phyloP scores from a whole-genome alignment of 2,329 filamentous ascomycete genomes.

The Penicillium sp. region DNA sequence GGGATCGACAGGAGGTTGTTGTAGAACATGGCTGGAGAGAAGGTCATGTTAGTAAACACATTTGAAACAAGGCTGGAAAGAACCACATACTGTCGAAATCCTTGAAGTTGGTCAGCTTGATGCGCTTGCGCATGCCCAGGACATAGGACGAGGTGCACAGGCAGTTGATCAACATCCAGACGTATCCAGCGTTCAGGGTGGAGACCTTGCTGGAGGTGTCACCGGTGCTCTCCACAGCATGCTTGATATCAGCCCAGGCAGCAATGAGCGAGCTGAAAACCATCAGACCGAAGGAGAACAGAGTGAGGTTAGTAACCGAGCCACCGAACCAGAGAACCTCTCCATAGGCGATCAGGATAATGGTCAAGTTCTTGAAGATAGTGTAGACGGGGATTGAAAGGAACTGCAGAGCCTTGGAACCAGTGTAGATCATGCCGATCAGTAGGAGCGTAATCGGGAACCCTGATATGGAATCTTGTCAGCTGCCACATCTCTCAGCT shows the following conservation, averaged over 20 bases:
- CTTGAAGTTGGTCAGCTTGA: slow-evolving; percentile 99
- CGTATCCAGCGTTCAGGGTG: slow-evolving; percentile 89
- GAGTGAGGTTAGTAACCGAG: slow-evolving; percentile 78
- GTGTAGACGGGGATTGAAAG: slow-evolving; percentile 98
- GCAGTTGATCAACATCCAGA: slow-evolving; percentile 98
- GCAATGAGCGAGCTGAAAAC: slow-evolving; percentile 91
- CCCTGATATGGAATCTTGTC: slow-evolving; percentile 56
- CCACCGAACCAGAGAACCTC: slow-evolving; percentile 98
- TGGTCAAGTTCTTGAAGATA: slow-evolving; percentile 99
- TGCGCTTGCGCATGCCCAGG: slow-evolving; percentile 93
- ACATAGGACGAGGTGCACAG: slow-evolving; percentile 90
- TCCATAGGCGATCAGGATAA: slow-evolving; percentile 96
- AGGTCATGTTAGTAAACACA: slow-evolving; percentile 22
- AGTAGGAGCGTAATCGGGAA: slow-evolving; percentile 94
- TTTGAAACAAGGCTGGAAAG: not conserved
- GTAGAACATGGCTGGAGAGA: slow-evolving; percentile 87
- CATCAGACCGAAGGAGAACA: slow-evolving; percentile 96
- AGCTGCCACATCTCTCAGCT: not conserved
- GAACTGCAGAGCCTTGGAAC: slow-evolving; percentile 91
- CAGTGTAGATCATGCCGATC: slow-evolving; percentile 98
- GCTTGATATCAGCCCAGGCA: slow-evolving; percentile 94
- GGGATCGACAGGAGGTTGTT: slow-evolving; percentile 98
- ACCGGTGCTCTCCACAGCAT: slow-evolving; percentile 67
- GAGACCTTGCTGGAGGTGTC: slow-evolving; percentile 75
- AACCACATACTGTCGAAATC: slow-evolving; percentile 89